These are phyloP conservation scores for Oryza coarctata DNA, from an alignment of 176 grass and related monocot genomes.

Conservation along the genomic window DNA sequence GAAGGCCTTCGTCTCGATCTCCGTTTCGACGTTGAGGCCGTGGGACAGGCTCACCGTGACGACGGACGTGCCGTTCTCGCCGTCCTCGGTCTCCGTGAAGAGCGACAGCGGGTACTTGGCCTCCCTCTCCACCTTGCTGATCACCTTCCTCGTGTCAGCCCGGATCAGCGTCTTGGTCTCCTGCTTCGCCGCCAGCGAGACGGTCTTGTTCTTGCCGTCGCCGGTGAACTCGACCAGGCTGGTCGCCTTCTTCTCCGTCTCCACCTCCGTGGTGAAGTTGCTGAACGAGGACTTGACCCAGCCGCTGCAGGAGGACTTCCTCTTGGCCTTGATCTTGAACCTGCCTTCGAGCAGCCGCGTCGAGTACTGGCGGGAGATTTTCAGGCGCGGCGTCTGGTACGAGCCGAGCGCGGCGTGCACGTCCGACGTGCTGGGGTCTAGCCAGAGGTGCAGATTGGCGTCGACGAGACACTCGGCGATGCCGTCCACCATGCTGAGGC, in stretches of 20 bases:
- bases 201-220: conserved; percentile 58
- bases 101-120: conserved; percentile 60
- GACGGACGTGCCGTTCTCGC: conserved; percentile 53
- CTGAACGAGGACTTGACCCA: conserved; percentile 84
- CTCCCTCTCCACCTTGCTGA: conserved; percentile 41
- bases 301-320: conserved; percentile 49
- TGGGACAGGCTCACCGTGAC: conserved; percentile 59
- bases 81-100: conserved; percentile 34
- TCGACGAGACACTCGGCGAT: conserved; percentile 83
- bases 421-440: conserved; percentile 46
- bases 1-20: conserved; percentile 7
- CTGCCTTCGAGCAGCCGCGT: conserved; percentile 42
- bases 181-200: conserved; percentile 50
- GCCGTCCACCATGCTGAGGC: conserved; percentile 62
- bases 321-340: conserved; percentile 55
- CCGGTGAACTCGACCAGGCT: conserved; percentile 58
- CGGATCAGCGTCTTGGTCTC: conserved; percentile 40
- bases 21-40: conserved; percentile 40
- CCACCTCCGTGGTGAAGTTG: conserved; percentile 83
- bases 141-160: conserved; percentile 28
- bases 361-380: conserved; percentile 50
- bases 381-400: conserved; percentile 49
- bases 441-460: conserved; percentile 90
- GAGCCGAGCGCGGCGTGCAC: conserved; percentile 45
- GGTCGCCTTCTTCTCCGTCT: conserved; percentile 47